phyloP scores from a whole-genome alignment of 1,139 yeast genomes.

The Suhomyces bribrorum region DNA sequence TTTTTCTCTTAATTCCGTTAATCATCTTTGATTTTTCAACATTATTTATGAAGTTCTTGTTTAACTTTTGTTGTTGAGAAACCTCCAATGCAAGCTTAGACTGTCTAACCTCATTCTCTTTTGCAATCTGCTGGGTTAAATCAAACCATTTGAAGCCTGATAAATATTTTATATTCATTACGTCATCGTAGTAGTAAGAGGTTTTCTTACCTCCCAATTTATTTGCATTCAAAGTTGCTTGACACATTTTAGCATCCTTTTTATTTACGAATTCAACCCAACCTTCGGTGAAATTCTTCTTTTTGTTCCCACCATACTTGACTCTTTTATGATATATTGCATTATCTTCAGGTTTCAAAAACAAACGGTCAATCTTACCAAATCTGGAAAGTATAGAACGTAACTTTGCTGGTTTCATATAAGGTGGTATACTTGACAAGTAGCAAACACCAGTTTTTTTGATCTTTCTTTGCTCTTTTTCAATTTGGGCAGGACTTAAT shows the following conservation, averaged over 20 bases:
- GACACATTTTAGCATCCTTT: constrained; percentile 86
- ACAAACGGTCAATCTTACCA: constrained; percentile 84
- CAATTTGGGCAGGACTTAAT: constrained; percentile 55
- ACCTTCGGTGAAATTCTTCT: constrained; percentile 86
- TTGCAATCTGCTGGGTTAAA: constrained; percentile 88
- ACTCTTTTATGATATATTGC: constrained; percentile 65
- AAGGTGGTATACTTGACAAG: constrained; percentile 88
- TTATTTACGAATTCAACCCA: constrained; percentile 93
- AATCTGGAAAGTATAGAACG: constrained; percentile 77
- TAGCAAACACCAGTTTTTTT: constrained; percentile 89
- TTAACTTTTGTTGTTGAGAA: constrained; percentile 83
- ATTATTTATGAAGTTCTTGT: constrained; percentile 77
- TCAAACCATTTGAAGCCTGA: constrained; percentile 96
- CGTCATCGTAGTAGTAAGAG: constrained; percentile 91
- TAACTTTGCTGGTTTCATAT: constrained; percentile 92
- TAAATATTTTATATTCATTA: constrained; percentile 83
- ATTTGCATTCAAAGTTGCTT: constrained; percentile 82
- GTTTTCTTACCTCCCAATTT: constrained; percentile 91
- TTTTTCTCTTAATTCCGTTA: constrained; percentile 60
- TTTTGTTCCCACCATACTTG: constrained; percentile 92
- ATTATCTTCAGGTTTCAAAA: constrained; percentile 83
- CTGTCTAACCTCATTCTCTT: constrained; percentile 86
- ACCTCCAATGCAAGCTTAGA: constrained; percentile 85
- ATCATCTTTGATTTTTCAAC: constrained; percentile 87
- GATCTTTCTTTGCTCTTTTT: constrained; percentile 56